phyloP scores from a whole-genome alignment of 2,329 filamentous ascomycete genomes.

The Pseudogymnoascus sp. region DNA sequence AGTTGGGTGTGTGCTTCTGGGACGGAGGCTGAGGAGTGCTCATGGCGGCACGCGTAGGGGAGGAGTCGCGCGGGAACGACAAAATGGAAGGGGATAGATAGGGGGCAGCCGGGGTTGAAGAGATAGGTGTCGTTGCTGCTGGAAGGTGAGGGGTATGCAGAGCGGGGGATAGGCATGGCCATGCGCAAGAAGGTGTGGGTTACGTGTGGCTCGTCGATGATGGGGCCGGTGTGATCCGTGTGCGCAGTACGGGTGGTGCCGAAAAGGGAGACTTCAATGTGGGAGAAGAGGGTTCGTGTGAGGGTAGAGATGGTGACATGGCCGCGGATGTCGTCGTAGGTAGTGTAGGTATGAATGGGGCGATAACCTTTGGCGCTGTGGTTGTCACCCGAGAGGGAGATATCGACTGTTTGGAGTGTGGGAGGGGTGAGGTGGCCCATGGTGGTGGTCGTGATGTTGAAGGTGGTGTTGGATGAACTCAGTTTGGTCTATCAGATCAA shows the following conservation, averaged over 20 bases:
- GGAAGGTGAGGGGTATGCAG: constrained; percentile 15
- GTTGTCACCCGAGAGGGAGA: not conserved
- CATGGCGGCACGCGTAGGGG: constrained; percentile 26
- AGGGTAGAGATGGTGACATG: not conserved
- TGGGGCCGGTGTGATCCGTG: not conserved
- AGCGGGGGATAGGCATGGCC: constrained; percentile 24
- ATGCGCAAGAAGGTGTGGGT: constrained; percentile 28
- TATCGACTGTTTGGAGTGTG: not conserved
- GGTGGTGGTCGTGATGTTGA: not conserved
- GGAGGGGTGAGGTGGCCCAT: not conserved
- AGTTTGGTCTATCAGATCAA: not conserved
- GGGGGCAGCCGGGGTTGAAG: constrained; percentile 23
- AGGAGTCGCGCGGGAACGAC: constrained; percentile 28
- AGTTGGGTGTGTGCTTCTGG: constrained; percentile 27
- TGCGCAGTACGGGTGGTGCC: not conserved
- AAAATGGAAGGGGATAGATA: constrained; percentile 29
- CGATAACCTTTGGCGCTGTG: not conserved
- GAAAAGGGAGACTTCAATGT: not conserved
- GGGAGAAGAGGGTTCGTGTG: not conserved
- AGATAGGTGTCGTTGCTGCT: constrained; percentile 16
- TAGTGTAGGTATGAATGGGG: not conserved
- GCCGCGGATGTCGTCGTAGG: constrained; percentile 3
- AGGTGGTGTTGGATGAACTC: not conserved
- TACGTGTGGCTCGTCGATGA: not conserved
- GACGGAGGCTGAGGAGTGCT: constrained; percentile 14